Conservation (phyloP, 352 stramenopile genomes). For the Phytopythium aichiense region DNA sequence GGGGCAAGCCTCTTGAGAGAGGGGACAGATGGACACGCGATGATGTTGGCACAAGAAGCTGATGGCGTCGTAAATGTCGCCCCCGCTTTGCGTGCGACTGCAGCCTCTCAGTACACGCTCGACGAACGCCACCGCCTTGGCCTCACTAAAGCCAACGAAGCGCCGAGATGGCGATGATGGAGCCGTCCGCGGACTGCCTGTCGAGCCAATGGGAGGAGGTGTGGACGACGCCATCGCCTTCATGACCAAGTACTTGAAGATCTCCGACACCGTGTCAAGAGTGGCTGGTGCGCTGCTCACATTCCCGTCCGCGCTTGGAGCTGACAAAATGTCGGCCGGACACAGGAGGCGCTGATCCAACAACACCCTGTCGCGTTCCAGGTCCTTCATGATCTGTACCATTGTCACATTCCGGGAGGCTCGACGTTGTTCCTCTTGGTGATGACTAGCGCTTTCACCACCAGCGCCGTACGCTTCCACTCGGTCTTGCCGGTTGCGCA, state of each 20-base stretch:
- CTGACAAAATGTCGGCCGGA: neutral
- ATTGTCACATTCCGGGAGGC: constrained; percentile 64
- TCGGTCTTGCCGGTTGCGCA: constrained; percentile 54
- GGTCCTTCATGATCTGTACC: constrained; percentile 74
- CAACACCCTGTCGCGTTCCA: constrained; percentile 63
- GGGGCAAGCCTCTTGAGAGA: constrained; percentile 58
- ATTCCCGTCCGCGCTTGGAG: neutral
- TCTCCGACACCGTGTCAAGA: constrained; percentile 41
- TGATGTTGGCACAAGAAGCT: constrained; percentile 64
- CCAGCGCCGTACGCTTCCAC: constrained; percentile 13
- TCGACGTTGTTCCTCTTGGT: constrained; percentile 41
- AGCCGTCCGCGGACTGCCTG: constrained; percentile 1
- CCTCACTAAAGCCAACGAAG: constrained; percentile 39
- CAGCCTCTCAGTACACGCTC: constrained; percentile 66
- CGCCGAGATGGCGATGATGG: constrained; percentile 28
- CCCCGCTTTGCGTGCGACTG: constrained; percentile 67
- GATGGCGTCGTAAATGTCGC: constrained; percentile 81
- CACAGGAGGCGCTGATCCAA: constrained; percentile 51
- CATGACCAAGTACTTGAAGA: constrained; percentile 57
- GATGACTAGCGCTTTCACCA: constrained; percentile 3
- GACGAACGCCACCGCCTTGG: constrained; percentile 57
- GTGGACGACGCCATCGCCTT: constrained; percentile 27
- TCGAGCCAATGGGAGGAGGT: constrained; percentile 3
- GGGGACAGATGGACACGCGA: constrained; percentile 55
- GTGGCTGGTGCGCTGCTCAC: constrained; percentile 9